Percentiles rank a stretch among this genome's conserved stretches.
Conservation (phyloP, 208 protist genomes). For the Acanthamoeba triangularis region DNA sequence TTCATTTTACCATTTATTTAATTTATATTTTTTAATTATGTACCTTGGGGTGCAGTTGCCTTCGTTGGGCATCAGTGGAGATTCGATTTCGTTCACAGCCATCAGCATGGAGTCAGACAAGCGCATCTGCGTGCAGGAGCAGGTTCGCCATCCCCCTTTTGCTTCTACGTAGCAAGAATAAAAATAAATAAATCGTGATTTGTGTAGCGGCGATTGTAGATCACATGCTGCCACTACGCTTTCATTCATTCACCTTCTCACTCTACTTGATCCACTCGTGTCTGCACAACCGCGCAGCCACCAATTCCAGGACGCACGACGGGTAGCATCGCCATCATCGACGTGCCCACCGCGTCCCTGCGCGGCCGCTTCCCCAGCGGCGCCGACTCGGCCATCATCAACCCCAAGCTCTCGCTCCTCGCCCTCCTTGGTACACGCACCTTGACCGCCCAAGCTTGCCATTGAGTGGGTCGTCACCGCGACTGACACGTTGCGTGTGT, state of each 20-base stretch:
- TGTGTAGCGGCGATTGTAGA: neutral
- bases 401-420: conserved; percentile 10
- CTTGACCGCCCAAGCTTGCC: neutral
- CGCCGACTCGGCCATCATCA: conserved; percentile 43
- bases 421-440: conserved; percentile 6
- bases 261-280: neutral
- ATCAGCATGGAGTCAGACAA: conserved; percentile 57
- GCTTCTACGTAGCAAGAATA: neutral
- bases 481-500: neutral
- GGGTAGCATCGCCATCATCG: conserved; percentile 42
- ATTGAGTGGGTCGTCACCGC: too few relatives aligned
- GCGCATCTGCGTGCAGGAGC: conserved; percentile 6
- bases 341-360: neutral
- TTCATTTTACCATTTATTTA: too few relatives aligned
- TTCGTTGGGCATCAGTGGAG: neutral
- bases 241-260: neutral
- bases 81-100: conserved; percentile 17
- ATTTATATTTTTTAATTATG: too few relatives aligned
- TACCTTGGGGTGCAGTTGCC: neutral
- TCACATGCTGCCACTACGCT: neutral
- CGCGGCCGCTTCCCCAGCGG: conserved; percentile 15
- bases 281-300: neutral
- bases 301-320: neutral
- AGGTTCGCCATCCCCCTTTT: neutral
- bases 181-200: neutral